Base-by-base conservation (phyloP, 176 grass and related monocot genomes). In the Oryza rufipogon region DNA sequence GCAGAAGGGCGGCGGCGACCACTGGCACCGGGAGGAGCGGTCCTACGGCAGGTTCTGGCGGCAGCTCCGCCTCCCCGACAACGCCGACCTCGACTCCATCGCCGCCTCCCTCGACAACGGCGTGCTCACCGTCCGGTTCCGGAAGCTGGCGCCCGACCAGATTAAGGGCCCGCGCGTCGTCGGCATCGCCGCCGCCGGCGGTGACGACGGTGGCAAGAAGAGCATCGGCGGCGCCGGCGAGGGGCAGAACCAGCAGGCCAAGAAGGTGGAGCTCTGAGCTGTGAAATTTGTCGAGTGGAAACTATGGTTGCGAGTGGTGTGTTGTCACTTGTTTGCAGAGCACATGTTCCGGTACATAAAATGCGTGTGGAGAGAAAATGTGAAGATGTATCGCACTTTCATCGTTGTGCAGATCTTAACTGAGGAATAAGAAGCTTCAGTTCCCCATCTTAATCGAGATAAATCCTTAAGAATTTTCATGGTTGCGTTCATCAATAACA, bases 11-110 rank as follows among this genome's bases (percentile, higher is more conserved):
- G 95, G 84, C 1, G 95, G 84, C 1, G 88, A 91, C 51, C 90
- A 95, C 61, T 97, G 95, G 95, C 95, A 97, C 86, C 77, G 86
- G 0, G 80, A 91, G 66, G 95, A 97, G 92, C 83, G 95, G 0
- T 90, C 92, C 15, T 88, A 93, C 56, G 95, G 95, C 51, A 77
- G 85, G 81, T 97, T 97, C 95, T 97, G 95, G 95, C 92, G 95
- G 28, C 92, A 92, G 74, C 89, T 97, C 82, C 84, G 95, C 44
- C 87, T 97, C 28, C 95, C 95, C 22, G 89, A 95, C 66, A 97
- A 93, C 77, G 91, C 84, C 8, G 90, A 97, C 68, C 70, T 97
- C 32, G 95, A 94, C 58, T 72, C 88, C 4, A 71, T 93, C 42
- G 75, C 79, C 15, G 92, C 92, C 5, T 76, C 52, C 56, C 86